Base-by-base conservation (phyloP, 805 yeast species). In the Barnettozyma vustinii region DNA sequence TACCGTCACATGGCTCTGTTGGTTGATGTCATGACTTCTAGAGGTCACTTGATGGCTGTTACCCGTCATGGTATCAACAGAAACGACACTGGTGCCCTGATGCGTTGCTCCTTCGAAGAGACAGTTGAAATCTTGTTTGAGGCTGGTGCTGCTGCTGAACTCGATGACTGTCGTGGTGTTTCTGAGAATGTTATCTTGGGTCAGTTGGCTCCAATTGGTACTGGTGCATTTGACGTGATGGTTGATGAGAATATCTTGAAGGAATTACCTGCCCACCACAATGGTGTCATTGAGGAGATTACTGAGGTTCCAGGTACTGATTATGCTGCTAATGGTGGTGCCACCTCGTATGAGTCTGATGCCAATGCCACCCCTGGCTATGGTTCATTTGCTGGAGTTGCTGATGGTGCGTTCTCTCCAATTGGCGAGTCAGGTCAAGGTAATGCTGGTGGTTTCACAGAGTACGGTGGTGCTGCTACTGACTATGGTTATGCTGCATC, bases 21-120 rank as follows among this genome's bases (percentile, higher is more conserved):
- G 61, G 98, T 94, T 51, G 99, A 94, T 74, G 95, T 91, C 36
- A 94, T 94, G 99, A 94, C 99, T 2, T 87, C 96, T 37, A 84
- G 96, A 64, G 99, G 99, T 63, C 96, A 92, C 65, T 76, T 94
- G 69, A 92, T 95, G 87, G 98, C 99, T 37, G 91, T 94, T 62
- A 92, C 98, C 40, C 95, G 99, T 79, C 99, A 94, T 66, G 99
- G 99, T 79, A 92, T 94, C 71, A 94, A 94, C 71, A 84, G 99
- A 72, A 87, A 96, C 36, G 97, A 94, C 57, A 94, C 99, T 27
- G 99, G 99, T 71, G 99, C 99, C 2, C 77, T 94, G 64, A 94
- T 94, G 99, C 83, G 99, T 71, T 94, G 97, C 75, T 92, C 99
- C 40, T 94, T 94, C 74, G 99, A 94, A 72, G 99, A 94, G 70